Evolutionary conservation across 805 yeast genomes (phyloP).

Genomic region (Lachancea thermotolerans): DNA sequence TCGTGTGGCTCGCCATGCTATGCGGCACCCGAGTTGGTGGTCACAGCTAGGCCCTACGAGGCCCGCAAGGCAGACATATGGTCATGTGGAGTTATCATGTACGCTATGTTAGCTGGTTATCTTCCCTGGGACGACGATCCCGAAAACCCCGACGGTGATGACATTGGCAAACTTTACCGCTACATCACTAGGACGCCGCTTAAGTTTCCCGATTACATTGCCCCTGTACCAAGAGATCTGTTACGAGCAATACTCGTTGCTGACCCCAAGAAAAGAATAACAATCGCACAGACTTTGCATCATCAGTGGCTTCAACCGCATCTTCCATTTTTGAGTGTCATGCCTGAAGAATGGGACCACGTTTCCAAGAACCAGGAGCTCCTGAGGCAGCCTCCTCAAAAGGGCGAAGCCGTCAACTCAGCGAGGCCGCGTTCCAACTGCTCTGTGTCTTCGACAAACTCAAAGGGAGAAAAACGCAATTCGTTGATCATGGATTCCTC

Average conservation of each 20-base stretch:
- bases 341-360: constrained; percentile 87
- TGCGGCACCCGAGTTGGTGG: constrained; percentile 96
- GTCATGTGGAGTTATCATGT: constrained; percentile 93
- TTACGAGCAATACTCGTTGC: constrained; percentile 78
- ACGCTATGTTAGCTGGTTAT: constrained; percentile 96
- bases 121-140: constrained; percentile 97
- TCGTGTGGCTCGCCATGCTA: constrained; percentile 97
- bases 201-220: constrained; percentile 91
- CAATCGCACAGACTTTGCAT: constrained; percentile 58
- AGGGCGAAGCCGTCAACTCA: constrained; percentile 9
- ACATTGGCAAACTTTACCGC: constrained; percentile 82
- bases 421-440: constrained; percentile 28
- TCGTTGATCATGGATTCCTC: constrained; percentile 31
- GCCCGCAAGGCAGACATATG: constrained; percentile 94
- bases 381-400: constrained; percentile 19
- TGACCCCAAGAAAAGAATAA: constrained; percentile 72
- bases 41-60: constrained; percentile 78
- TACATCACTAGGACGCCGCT: constrained; percentile 87
- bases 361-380: constrained; percentile 34
- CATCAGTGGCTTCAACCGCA: constrained; percentile 91
- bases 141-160: constrained; percentile 91
- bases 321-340: constrained; percentile 69
- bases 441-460: constrained; percentile 35
- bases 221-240: constrained; percentile 85
- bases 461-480: constrained; percentile 36